phyloP scores from a whole-genome alignment of 148 eudicot species.

The Chenopodium album region DNA sequence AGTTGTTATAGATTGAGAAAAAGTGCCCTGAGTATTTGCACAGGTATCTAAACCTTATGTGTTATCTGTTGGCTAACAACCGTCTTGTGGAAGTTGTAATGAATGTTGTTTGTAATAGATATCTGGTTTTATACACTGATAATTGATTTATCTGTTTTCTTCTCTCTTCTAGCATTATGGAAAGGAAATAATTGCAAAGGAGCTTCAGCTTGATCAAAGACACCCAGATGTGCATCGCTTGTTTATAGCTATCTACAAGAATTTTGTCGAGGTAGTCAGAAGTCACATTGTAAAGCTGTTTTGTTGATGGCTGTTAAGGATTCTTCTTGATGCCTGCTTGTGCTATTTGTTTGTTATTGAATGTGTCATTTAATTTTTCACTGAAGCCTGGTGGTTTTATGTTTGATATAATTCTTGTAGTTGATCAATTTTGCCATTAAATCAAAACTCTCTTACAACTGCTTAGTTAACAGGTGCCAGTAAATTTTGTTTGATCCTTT shows the following conservation, averaged over 20 bases:
- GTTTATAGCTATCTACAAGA: constrained; percentile 46
- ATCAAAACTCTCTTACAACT: not conserved
- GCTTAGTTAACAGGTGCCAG: not conserved
- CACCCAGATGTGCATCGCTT: constrained; percentile 40
- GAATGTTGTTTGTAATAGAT: not conserved
- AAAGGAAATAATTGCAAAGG: constrained; percentile 45
- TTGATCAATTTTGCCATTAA: not conserved
- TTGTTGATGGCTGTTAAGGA: not conserved
- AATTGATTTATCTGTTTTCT: constrained; percentile 3
- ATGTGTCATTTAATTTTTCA: not conserved
- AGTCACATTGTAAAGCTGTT: constrained; percentile 1
- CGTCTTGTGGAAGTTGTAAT: not conserved
- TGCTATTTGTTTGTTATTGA: no score
- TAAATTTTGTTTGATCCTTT: not conserved
- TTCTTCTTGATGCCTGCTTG: not conserved
- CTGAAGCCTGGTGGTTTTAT: not conserved
- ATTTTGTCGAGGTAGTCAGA: constrained; percentile 42
- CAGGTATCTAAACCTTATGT: not conserved
- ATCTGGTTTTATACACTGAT: not conserved
- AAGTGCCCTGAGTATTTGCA: not conserved
- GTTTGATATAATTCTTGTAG: not conserved
- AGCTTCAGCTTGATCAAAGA: constrained; percentile 45
- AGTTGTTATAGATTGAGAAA: not conserved
- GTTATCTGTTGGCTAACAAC: not conserved
- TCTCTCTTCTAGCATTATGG: constrained; percentile 43